A percentile compares a stretch with the other conserved stretches of the same genome.
These are phyloP conservation scores for Filobasidium wieringae DNA, from an alignment of 768 basidiomycete species.

Conservation along the genomic window DNA sequence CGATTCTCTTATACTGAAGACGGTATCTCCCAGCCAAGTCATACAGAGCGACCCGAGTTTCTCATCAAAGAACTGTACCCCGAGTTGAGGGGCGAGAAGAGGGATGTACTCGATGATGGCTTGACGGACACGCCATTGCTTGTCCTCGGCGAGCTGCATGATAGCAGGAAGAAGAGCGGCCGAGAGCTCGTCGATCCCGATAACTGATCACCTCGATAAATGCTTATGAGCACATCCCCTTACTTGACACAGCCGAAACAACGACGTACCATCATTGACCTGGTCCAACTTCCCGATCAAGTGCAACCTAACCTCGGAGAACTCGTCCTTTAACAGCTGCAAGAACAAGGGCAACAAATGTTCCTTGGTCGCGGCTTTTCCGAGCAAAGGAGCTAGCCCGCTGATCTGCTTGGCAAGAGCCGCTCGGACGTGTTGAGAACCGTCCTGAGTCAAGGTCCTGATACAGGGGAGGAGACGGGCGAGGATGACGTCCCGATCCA, in stretches of 20 bases:
- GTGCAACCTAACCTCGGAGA: conserved; percentile 92
- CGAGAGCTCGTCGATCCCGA: conserved; percentile 87
- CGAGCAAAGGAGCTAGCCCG: conserved; percentile 86
- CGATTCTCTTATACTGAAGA: conserved; percentile 96
- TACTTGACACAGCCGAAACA: too few species aligned
- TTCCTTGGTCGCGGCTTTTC: conserved; percentile 86
- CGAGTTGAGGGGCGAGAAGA: conserved; percentile 94
- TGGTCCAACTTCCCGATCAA: conserved; percentile 97
- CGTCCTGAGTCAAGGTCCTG: conserved; percentile 80
- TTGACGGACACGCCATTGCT: conserved; percentile 98
- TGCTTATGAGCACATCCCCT: background rate
- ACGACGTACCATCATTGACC: conserved; percentile 67
- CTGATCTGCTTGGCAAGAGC: conserved; percentile 92
- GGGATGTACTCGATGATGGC: conserved; percentile 99
- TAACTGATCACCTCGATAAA: conserved; percentile 48
- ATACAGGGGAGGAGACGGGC: conserved; percentile 89
- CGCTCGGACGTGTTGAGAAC: conserved; percentile 92
- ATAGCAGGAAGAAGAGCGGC: conserved; percentile 94
- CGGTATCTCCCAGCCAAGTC: conserved; percentile 97
- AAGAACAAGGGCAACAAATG: conserved; percentile 93
- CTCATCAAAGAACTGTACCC: conserved; percentile 93
- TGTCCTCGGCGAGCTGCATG: conserved; percentile 95
- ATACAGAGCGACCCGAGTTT: conserved; percentile 93
- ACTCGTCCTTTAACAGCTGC: conserved; percentile 93
- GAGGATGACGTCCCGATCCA: conserved; percentile 88